phyloP scores from a whole-genome alignment of 73 alveolate genomes.

The Symbiodinium pilosum region DNA sequence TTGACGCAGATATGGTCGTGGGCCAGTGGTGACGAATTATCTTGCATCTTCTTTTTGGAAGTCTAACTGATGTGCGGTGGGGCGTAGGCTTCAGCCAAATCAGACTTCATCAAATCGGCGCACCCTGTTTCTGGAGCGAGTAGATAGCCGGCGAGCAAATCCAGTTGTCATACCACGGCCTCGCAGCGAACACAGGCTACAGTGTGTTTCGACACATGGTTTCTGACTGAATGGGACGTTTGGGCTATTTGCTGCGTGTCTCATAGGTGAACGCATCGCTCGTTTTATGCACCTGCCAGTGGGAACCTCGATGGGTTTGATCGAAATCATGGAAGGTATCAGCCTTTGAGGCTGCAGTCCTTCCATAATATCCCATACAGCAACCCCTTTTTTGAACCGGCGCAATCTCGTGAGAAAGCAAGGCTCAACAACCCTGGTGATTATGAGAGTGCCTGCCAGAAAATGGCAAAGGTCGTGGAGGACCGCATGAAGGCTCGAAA shows the following conservation, averaged over 20 bases:
- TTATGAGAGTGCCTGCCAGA: constrained; percentile 12
- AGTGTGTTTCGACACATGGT: too few relatives aligned
- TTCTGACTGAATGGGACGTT: too few relatives aligned
- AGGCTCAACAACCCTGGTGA: background rate
- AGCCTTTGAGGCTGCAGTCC: background rate
- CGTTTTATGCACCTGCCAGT: too few relatives aligned
- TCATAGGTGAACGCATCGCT: too few relatives aligned
- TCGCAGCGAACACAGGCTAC: background rate
- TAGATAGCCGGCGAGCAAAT: background rate
- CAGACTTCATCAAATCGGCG: background rate
- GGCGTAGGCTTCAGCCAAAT: too few relatives aligned
- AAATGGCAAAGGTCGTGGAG: constrained; percentile 61
- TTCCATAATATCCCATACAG: too few relatives aligned
- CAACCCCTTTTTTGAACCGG: too few relatives aligned
- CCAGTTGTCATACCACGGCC: background rate
- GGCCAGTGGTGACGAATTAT: background rate
- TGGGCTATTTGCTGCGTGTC: too few relatives aligned
- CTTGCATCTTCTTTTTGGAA: too few relatives aligned
- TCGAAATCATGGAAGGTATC: background rate
- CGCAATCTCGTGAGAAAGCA: background rate
- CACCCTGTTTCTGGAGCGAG: background rate
- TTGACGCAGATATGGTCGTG: background rate
- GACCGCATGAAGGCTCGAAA: constrained; percentile 46
- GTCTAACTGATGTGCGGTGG: too few relatives aligned
- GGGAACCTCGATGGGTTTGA: too few relatives aligned